These are phyloP conservation scores for Spinellus fusiger DNA, from an alignment of 192 early-diverging fungal species.

Conservation along the genomic window DNA sequence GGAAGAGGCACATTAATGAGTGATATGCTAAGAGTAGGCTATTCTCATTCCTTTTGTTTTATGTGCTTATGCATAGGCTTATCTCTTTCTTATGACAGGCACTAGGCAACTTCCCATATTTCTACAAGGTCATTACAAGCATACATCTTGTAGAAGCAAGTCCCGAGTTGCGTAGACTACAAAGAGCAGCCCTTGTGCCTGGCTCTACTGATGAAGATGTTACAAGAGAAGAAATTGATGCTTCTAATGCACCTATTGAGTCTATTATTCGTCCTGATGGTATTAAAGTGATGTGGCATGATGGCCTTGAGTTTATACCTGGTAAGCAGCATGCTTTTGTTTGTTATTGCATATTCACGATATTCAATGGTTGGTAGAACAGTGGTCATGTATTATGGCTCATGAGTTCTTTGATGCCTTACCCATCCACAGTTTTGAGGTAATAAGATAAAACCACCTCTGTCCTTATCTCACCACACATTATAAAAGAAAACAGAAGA, in stretches of 20 bases:
- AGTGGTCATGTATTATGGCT: conserved; percentile 70
- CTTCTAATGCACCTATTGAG: conserved; percentile 7
- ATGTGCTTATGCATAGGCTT: background rate
- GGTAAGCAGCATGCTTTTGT: conserved; percentile 19
- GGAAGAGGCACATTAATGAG: conserved; percentile 91
- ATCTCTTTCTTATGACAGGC: conserved; percentile 35
- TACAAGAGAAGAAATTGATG: conserved; percentile 23
- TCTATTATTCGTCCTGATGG: conserved; percentile 31
- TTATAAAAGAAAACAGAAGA: conserved; percentile 57
- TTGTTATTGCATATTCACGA: background rate
- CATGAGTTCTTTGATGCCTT: conserved; percentile 99
- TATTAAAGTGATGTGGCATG: conserved; percentile 60
- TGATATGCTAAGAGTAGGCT: conserved; percentile 76
- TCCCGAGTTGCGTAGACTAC: conserved; percentile 62
- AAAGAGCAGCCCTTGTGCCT: conserved; percentile 46
- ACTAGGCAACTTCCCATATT: conserved; percentile 60
- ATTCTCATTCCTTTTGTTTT: background rate
- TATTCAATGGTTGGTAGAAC: conserved; percentile 24
- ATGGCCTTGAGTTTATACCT: conserved; percentile 56
- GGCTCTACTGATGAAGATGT: conserved; percentile 24
- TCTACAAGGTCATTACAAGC: conserved; percentile 50
- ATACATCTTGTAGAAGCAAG: conserved; percentile 87
- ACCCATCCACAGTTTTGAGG: conserved; percentile 81
- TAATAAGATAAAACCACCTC: conserved; percentile 10
- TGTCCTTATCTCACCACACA: conserved; percentile 2